Evolutionary conservation across 140 eudicot genomes (phyloP).

Genomic region (Ambrosia hybrid): DNA sequence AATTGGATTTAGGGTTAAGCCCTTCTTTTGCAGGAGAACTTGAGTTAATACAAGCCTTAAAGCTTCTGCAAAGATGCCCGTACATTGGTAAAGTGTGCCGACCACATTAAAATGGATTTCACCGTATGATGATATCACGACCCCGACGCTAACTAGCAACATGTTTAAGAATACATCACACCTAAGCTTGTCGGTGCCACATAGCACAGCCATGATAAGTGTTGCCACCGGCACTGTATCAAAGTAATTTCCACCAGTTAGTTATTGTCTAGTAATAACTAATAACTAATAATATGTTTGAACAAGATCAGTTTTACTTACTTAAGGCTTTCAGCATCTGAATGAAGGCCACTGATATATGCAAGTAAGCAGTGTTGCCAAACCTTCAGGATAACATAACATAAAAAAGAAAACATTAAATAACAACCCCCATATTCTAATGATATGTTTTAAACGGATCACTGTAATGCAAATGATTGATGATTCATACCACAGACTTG

Average conservation of each 20-base stretch:
- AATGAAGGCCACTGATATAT: conserved; percentile 96
- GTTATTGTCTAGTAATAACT: background rate
- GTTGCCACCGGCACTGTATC: conserved; percentile 99
- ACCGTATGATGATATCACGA: conserved; percentile 91
- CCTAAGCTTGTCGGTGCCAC: conserved; percentile 94
- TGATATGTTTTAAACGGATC: conserved; percentile 12
- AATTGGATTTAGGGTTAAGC: conserved; percentile 86
- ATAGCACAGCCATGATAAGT: conserved; percentile 90
- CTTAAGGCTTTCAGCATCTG: conserved; percentile 99
- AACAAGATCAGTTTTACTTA: conserved; percentile 38
- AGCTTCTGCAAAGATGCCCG: conserved; percentile 98
- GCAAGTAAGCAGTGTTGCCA: conserved; percentile 97
- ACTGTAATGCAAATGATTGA: background rate
- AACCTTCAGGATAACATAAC: conserved; percentile 53
- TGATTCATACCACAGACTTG: conserved; percentile 86
- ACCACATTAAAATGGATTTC: conserved; percentile 92
- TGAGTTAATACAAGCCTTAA: conserved; percentile 92
- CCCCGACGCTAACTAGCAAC: conserved; percentile 94
- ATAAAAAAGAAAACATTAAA: background rate
- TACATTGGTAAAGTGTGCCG: conserved; percentile 89
- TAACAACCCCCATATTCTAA: background rate
- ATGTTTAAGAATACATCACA: conserved; percentile 89
- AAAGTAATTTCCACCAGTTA: conserved; percentile 12
- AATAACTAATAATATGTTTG: background rate
- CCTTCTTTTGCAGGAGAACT: conserved; percentile 96